Conservation (phyloP, 2,329 filamentous ascomycete genomes). For the Paradendryphiella salina region DNA sequence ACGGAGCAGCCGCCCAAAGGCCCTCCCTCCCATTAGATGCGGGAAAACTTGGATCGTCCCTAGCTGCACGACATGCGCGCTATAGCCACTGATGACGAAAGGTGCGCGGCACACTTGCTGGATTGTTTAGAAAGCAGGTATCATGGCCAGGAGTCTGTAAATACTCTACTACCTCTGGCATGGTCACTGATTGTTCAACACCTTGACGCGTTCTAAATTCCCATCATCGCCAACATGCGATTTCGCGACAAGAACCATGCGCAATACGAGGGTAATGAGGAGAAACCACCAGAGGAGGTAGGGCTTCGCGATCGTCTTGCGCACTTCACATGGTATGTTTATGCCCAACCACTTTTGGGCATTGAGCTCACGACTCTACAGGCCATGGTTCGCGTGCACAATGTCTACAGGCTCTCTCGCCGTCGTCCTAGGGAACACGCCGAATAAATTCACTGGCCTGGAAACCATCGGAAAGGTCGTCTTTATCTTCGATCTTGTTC, state of each 20-base stretch:
- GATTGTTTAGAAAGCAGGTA: background rate
- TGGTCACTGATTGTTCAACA: background rate
- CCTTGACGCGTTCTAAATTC: background rate
- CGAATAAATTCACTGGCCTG: conserved; percentile 66
- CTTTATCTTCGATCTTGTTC: conserved; percentile 67
- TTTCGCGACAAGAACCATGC: conserved; percentile 26
- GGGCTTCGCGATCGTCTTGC: conserved; percentile 31
- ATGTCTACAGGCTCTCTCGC: conserved; percentile 76
- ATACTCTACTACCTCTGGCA: conserved; percentile 1
- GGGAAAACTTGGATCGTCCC: background rate
- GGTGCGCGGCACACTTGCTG: conserved; percentile 1
- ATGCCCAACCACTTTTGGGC: background rate
- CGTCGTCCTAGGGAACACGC: conserved; percentile 64
- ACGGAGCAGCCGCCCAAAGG: background rate
- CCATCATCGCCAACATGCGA: conserved; percentile 15
- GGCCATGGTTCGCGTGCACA: conserved; percentile 66
- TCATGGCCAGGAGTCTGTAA: conserved; percentile 3
- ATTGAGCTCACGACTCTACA: conserved; percentile 5
- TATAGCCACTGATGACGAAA: conserved; percentile 11
- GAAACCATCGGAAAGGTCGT: conserved; percentile 66
- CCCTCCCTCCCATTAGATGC: conserved; percentile 3
- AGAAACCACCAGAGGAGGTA: conserved; percentile 22
- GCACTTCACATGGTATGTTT: conserved; percentile 32
- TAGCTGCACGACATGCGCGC: conserved; percentile 5
- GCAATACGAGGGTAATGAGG: conserved; percentile 17